Percentiles rank a stretch among this genome's conserved stretches.
phyloP scores from a whole-genome alignment of 176 grass and related monocot species.

The Paspalum vaginatum region DNA sequence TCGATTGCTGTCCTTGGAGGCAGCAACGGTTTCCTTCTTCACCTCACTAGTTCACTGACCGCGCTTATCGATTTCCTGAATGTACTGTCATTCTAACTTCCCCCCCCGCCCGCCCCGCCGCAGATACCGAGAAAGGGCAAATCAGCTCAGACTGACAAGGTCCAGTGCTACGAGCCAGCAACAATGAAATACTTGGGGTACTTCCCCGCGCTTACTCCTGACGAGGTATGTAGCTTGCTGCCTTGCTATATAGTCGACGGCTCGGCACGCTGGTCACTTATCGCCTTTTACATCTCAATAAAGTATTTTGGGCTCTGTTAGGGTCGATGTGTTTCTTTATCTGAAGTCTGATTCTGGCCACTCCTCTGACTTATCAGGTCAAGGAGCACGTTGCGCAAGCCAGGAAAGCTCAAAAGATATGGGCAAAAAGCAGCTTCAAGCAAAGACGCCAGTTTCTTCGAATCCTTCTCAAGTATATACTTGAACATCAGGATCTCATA shows the following conservation, averaged over 20 bases:
- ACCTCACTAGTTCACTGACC: neutral
- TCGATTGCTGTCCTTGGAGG: neutral
- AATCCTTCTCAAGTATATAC: conserved; percentile 97
- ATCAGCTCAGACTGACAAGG: conserved; percentile 65
- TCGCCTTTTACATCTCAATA: neutral
- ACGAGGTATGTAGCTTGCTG: conserved; percentile 63
- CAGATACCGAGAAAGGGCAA: conserved; percentile 90
- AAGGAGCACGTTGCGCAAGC: conserved; percentile 90
- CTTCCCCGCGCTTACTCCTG: conserved; percentile 78
- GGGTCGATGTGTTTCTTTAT: neutral
- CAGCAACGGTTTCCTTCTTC: neutral
- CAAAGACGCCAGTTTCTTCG: conserved; percentile 91
- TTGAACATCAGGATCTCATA: conserved; percentile 97
- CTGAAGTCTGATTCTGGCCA: neutral
- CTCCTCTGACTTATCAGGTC: conserved; percentile 58
- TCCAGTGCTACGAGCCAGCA: conserved; percentile 93
- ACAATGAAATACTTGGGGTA: conserved; percentile 96
- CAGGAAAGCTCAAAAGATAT: conserved; percentile 92
- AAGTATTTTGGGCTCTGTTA: too few relatives aligned
- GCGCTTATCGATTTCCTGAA: neutral
- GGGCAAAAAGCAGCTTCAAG: conserved; percentile 93
- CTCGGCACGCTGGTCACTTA: neutral
- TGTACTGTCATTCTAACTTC: conserved; percentile 4
- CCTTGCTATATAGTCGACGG: neutral
- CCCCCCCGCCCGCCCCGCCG: neutral